Base-by-base conservation (phyloP, 768 basidiomycete species). In the Termitomyces titanicus region DNA sequence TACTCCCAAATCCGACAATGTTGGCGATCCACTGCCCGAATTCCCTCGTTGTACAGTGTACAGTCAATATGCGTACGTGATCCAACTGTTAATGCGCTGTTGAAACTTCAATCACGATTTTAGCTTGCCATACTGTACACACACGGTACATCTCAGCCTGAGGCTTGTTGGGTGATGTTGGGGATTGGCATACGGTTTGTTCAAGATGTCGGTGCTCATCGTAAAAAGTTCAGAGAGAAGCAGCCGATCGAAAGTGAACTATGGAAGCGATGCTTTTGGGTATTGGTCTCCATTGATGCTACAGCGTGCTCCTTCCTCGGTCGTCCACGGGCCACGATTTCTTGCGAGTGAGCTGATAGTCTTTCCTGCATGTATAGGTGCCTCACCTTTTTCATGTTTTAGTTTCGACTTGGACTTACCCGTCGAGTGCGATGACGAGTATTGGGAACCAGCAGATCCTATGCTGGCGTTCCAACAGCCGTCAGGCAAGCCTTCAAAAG, bases 351-450 rank as follows among this genome's bases (percentile, higher is more conserved):
- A 48, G 63, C 51, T 13, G n/a, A 29, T 39, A 6, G 29, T 39
- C 17, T 20, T 35, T 17, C 29, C 5, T 20, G 10, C n/a, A n/a
- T 35, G 22, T 13, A 10, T 27, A 6, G n/a, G 15, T 10, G 12
- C 37, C 29, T 37, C 13, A 55, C 49, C 9, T 42, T 27, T 39
- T n/a, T 27, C 29, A 20, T 37, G 17, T n/a, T 51, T 2, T 53
- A 89, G 88, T 61, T 86, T 89, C 63, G 89, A 91, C 59, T 71
- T 87, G 2, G 89, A 91, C 49, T 70, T 85, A 9, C 81, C 79
- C 1, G 67, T 84, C 0, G 78, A 79, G 39, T 84, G 85, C 39
- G 80, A 81, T 61, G 87, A 89, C 57, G 85, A 87, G 61, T 89
- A 84, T 61, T 91, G 89, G 88, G 79, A 82, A 22, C 69, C 69